Conservation (phyloP, 73 alveolate genomes). For the Paramecium bursaria region DNA sequence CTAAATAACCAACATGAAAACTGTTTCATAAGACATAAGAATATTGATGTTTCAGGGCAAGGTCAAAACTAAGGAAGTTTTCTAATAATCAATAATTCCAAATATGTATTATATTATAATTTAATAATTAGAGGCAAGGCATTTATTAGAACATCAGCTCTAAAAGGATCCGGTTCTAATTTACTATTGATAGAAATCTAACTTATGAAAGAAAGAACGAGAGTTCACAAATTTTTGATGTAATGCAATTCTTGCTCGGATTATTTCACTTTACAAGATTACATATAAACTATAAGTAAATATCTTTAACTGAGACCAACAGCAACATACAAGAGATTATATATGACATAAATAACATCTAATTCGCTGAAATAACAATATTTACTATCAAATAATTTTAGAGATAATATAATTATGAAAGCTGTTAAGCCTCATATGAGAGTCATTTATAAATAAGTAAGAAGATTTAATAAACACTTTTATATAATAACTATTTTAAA, state of each 20-base stretch:
- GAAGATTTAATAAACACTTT: not conserved
- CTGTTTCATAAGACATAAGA: no score
- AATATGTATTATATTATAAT: no score
- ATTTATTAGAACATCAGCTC: no score
- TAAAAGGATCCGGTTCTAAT: no score
- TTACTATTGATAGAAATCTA: no score
- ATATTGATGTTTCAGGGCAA: no score
- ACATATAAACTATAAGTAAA: not conserved
- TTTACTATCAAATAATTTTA: constrained; percentile 3
- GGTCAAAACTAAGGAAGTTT: no score
- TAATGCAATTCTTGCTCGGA: constrained; percentile 10
- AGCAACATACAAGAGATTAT: constrained; percentile 18
- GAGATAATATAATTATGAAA: not conserved
- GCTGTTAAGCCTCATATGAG: constrained; percentile 4
- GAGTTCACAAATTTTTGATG: no score
- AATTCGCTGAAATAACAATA: constrained; percentile 1
- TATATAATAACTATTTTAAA: constrained; percentile 7
- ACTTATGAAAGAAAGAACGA: no score
- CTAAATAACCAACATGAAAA: no score
- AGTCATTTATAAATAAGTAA: constrained; percentile 32
- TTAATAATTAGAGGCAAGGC: no score
- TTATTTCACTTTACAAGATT: not conserved
- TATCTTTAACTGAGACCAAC: not conserved
- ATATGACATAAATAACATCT: not conserved
- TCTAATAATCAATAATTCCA: no score